Evolutionary conservation across 2,329 filamentous ascomycete genomes (phyloP), one percentile per base, ranked within the genome.

Genomic region (Neoscytalidium dimidiatum): DNA sequence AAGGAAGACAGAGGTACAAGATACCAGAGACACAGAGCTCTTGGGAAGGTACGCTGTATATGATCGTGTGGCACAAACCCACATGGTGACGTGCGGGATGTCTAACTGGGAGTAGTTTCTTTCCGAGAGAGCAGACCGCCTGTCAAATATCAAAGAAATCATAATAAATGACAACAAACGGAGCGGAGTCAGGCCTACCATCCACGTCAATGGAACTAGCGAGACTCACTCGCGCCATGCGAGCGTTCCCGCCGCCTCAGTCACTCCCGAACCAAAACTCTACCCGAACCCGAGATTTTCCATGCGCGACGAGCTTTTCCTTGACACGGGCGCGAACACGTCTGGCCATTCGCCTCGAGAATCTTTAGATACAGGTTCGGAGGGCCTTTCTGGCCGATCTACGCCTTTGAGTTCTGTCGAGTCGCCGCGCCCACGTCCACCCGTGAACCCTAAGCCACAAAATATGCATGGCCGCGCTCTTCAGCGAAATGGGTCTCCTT

Each of bases 371-470:
- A 58, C 72, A 73, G 56, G 41, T 3, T 75, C 63, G 71, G n/a
- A 67, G 69, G 14, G 68, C 60, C 0, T 28, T 71, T 21, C 64
- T 49, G 71, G 69, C 4, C 68, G 70, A 13, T 62, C 65, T 38
- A 70, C 71, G 19, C 70, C 73, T 44, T 66, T 69, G 28, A 62
- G 43, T 41, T 67, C 69, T 14, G 43, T 66, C 3, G 72, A 71
- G n/a, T 68, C 75, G 21, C 64, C 69, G 4, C 69, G 71, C 28
- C 67, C 51, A 43, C 49, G 62, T 17, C 56, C 56, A 8, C 56
- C 56, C 11, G 78, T 90, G 8, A 86, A 88, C 26, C 89, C 90
- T 2, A 92, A 92, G 69, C 90, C 90, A 0, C 82, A 87, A 61
- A 83, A 84, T 4, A 80, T 92, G 2, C 87, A 89, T 69, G 56